Percentiles rank a stretch among this genome's conserved stretches.
Conservation (phyloP, 805 yeast species). For the Yamadazyma phyllophila region DNA sequence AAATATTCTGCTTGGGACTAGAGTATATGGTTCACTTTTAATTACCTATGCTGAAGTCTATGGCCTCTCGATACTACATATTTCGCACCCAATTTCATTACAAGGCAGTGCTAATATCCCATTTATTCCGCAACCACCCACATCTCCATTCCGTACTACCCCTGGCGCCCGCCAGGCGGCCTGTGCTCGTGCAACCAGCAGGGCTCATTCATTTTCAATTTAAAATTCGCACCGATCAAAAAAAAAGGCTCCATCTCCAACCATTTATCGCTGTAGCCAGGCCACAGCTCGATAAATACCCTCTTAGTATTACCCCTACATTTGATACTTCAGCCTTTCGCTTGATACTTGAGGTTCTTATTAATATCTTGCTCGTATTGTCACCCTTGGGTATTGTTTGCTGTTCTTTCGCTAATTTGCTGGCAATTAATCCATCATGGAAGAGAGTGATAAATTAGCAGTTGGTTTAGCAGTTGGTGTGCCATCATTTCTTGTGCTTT, state of each 20-base stretch:
- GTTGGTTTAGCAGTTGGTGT: conserved; percentile 44
- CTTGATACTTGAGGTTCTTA: background rate
- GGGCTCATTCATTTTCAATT: background rate
- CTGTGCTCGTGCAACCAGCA: background rate
- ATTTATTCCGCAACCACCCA: background rate
- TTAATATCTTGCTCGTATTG: too few relatives aligned
- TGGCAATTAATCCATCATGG: conserved; percentile 3
- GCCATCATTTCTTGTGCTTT: conserved; percentile 32
- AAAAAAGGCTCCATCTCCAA: background rate
- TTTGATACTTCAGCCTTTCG: background rate
- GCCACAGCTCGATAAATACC: background rate
- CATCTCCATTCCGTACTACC: background rate
- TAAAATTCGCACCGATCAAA: background rate
- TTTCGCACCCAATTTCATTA: background rate
- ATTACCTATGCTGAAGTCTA: too few relatives aligned
- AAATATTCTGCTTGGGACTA: too few relatives aligned
- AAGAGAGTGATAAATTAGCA: conserved; percentile 23
- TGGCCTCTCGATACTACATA: background rate
- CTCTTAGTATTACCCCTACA: background rate
- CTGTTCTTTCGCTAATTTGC: background rate
- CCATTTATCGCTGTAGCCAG: background rate
- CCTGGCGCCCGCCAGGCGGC: background rate
- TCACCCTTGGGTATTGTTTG: background rate
- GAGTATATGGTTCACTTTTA: too few relatives aligned
- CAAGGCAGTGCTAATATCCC: background rate